phyloP scores from a whole-genome alignment of 106 monocot genomes.

The Dendrobium officinale region DNA sequence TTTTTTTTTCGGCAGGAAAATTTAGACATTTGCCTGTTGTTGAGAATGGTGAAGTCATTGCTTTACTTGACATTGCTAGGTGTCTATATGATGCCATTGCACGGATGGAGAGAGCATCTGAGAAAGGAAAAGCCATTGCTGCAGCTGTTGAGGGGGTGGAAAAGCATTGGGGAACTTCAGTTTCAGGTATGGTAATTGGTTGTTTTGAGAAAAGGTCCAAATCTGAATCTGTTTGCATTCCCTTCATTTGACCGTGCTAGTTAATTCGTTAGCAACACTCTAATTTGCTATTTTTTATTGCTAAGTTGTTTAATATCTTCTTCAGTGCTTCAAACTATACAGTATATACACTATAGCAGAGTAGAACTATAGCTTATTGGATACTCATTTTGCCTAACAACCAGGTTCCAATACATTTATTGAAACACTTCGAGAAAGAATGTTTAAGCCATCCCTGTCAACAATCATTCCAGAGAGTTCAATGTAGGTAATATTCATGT shows the following conservation, averaged over 20 bases:
- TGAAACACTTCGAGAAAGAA: conserved; percentile 52
- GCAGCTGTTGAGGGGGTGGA: conserved; percentile 76
- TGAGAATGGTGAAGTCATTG: conserved; percentile 61
- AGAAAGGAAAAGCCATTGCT: conserved; percentile 79
- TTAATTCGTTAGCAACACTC: not conserved
- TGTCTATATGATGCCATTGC: conserved; percentile 82
- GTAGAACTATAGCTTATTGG: not conserved
- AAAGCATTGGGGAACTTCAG: conserved; percentile 62
- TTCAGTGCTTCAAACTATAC: not conserved
- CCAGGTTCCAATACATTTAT: conserved; percentile 51
- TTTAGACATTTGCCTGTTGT: conserved; percentile 34
- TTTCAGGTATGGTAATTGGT: conserved; percentile 30
- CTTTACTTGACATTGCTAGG: conserved; percentile 66
- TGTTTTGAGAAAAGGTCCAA: not conserved
- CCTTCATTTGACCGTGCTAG: not conserved
- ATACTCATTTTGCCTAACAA: conserved; percentile 1
- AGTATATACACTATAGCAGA: not conserved
- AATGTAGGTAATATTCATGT: conserved; percentile 63
- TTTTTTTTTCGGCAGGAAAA: conserved; percentile 28
- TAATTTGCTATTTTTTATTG: not conserved
- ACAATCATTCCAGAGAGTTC: conserved; percentile 51
- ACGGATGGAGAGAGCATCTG: conserved; percentile 64
- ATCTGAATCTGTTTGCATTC: not conserved
- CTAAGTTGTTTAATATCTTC: not conserved
- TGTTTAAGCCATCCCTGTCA: conserved; percentile 58